Percentiles rank a stretch among this genome's conserved stretches.
phyloP scores from a whole-genome alignment of 371 early-diverging fungal species.

The Mucor plumbeus region DNA sequence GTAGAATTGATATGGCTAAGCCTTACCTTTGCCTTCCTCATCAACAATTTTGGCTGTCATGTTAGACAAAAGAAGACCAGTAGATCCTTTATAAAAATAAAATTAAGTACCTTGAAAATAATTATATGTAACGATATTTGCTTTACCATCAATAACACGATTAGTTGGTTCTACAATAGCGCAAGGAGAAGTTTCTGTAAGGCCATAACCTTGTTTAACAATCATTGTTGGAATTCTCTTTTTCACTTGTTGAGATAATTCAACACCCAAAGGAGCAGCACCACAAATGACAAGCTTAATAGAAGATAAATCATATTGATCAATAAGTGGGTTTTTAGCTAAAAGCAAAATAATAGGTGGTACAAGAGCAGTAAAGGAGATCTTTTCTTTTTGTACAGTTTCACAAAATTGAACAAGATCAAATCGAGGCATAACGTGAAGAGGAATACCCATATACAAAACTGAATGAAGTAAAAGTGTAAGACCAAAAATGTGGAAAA shows the following conservation, averaged over 20 bases:
- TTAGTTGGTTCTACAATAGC: conserved; percentile 24
- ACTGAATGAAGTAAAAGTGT: conserved; percentile 32
- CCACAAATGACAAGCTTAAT: conserved; percentile 66
- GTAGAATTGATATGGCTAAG: background rate
- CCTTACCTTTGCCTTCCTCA: conserved; percentile 56
- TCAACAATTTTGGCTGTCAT: conserved; percentile 73
- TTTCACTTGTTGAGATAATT: conserved; percentile 51
- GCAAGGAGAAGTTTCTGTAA: conserved; percentile 30
- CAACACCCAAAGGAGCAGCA: conserved; percentile 84
- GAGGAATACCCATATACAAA: conserved; percentile 37
- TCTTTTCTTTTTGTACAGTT: conserved; percentile 60
- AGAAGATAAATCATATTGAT: conserved; percentile 68
- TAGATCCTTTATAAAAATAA: conserved; percentile 55
- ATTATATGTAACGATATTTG: background rate
- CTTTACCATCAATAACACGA: conserved; percentile 20
- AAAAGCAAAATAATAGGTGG: conserved; percentile 81
- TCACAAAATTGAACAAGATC: conserved; percentile 64
- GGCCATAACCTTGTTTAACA: conserved; percentile 42
- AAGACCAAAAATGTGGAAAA: conserved; percentile 72
- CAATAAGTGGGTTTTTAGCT: conserved; percentile 71
- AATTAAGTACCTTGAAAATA: background rate
- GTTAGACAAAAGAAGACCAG: conserved; percentile 73
- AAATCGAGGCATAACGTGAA: conserved; percentile 71
- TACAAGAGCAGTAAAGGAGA: conserved; percentile 69
- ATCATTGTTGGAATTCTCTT: conserved; percentile 44